Percentiles rank a stretch among this genome's conserved stretches.
These are phyloP conservation scores for Neonothopanus nambi DNA, from an alignment of 1,284 basidiomycete genomes.

Conservation along the genomic window DNA sequence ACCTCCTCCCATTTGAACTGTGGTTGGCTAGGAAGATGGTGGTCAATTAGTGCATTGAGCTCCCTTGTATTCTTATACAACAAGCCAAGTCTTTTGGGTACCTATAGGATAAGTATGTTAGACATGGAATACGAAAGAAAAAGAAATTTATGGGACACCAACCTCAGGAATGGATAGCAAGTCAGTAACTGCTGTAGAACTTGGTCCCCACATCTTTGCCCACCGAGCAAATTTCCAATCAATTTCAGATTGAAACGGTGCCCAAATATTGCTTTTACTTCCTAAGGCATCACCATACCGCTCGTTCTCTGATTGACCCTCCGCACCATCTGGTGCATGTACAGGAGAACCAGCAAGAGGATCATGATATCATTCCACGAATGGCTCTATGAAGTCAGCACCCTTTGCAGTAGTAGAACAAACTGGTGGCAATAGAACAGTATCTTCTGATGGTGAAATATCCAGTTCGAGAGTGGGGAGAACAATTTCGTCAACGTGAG, in stretches of 20 bases:
- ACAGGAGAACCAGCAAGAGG: constrained; percentile 2
- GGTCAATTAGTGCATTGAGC: constrained; percentile 10
- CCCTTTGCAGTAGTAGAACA: not conserved
- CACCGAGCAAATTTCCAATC: constrained; percentile 20
- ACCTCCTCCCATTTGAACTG: constrained; percentile 5
- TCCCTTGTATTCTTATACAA: constrained; percentile 3
- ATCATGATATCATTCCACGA: not conserved
- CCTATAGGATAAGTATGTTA: not conserved
- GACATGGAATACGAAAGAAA: not conserved
- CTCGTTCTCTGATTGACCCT: not conserved
- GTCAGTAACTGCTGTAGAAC: constrained; percentile 18
- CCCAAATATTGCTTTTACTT: not conserved
- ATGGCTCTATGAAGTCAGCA: not conserved
- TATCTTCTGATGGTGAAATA: no score
- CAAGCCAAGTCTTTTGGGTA: not conserved
- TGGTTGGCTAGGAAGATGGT: not conserved
- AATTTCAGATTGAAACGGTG: no score
- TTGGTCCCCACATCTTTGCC: constrained; percentile 19
- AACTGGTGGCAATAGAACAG: not conserved
- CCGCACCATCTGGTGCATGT: not conserved
- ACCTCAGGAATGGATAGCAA: constrained; percentile 15
- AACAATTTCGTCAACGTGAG: no score
- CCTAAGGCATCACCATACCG: not conserved
- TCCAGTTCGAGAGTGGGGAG: no score
- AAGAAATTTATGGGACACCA: not conserved